These are phyloP conservation scores for Paxillus ammoniavirescens DNA, from an alignment of 768 basidiomycete species.

Conservation along the genomic window DNA sequence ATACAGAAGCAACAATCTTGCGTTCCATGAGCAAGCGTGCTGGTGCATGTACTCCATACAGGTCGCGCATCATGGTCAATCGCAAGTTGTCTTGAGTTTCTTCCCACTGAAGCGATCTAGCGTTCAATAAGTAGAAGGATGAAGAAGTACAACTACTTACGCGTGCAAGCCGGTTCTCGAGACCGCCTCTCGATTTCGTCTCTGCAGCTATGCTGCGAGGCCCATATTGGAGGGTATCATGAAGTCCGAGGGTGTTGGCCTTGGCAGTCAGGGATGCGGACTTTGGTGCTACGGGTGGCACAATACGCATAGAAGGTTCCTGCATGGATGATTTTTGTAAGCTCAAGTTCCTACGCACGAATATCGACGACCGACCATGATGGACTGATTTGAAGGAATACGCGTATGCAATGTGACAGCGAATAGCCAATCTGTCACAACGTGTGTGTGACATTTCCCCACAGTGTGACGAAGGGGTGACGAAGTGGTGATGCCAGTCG, in stretches of 20 bases:
- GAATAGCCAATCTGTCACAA: conserved; percentile 12
- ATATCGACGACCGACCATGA: conserved; percentile 20
- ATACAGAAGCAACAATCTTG: conserved; percentile 74
- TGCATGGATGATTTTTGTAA: conserved; percentile 13
- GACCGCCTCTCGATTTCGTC: conserved; percentile 53
- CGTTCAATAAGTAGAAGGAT: background rate
- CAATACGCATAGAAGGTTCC: conserved; percentile 59
- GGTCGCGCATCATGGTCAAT: conserved; percentile 79
- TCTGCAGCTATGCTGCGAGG: conserved; percentile 78
- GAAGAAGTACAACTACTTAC: conserved; percentile 41
- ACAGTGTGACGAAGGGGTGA: conserved; percentile 12
- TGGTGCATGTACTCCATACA: conserved; percentile 86
- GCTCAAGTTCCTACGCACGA: background rate
- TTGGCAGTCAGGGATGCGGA: conserved; percentile 66
- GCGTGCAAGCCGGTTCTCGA: conserved; percentile 74
- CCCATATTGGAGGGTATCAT: conserved; percentile 87
- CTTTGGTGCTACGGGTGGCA: conserved; percentile 54
- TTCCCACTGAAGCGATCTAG: conserved; percentile 68
- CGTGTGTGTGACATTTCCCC: conserved; percentile 28
- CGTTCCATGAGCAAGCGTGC: conserved; percentile 93
- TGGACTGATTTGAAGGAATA: conserved; percentile 1
- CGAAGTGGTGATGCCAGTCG: too few species aligned
- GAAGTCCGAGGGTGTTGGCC: conserved; percentile 74
- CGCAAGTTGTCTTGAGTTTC: conserved; percentile 87
- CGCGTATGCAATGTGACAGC: conserved; percentile 18